Evolutionary conservation across 805 yeast genomes (phyloP).

Genomic region (Jamesozyma piceae): DNA sequence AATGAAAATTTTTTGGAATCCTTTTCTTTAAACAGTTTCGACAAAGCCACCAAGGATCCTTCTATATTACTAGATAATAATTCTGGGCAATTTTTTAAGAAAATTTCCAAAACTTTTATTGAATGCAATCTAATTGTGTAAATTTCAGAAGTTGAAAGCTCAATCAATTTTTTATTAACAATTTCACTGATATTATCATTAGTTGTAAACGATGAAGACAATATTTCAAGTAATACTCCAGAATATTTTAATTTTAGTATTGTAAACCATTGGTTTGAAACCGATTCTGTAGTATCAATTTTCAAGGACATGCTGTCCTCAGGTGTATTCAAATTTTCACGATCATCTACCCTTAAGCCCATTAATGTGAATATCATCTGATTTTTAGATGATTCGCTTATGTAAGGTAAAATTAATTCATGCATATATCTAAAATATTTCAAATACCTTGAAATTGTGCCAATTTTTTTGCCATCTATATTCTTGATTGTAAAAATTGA

Average conservation of each 20-base stretch:
- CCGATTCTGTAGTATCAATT: constrained; percentile 3
- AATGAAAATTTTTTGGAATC: constrained; percentile 22
- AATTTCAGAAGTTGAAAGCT: constrained; percentile 32
- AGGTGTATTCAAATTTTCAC: neutral
- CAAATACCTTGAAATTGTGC: constrained; percentile 16
- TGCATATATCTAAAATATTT: constrained; percentile 21
- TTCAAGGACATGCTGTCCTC: neutral
- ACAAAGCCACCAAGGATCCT: constrained; percentile 29
- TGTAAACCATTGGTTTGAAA: constrained; percentile 15
- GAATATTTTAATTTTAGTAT: constrained; percentile 19
- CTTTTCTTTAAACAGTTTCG: constrained; percentile 26
- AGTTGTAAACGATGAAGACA: constrained; percentile 25
- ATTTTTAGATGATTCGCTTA: constrained; percentile 31
- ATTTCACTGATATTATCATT: constrained; percentile 23
- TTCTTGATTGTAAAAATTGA: constrained; percentile 24
- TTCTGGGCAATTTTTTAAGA: constrained; percentile 29
- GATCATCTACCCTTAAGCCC: constrained; percentile 1
- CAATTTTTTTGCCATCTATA: constrained; percentile 10
- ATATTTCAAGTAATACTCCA: constrained; percentile 11
- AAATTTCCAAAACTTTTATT: constrained; percentile 28
- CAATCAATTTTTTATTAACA: constrained; percentile 30
- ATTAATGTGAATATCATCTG: constrained; percentile 23
- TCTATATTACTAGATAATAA: constrained; percentile 32
- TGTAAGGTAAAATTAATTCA: constrained; percentile 13
- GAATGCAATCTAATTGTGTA: constrained; percentile 37